Evolutionary conservation across 78 protist species (phyloP), one percentile per base, ranked within the genome.

Genomic region (Isochrysis galbana): DNA sequence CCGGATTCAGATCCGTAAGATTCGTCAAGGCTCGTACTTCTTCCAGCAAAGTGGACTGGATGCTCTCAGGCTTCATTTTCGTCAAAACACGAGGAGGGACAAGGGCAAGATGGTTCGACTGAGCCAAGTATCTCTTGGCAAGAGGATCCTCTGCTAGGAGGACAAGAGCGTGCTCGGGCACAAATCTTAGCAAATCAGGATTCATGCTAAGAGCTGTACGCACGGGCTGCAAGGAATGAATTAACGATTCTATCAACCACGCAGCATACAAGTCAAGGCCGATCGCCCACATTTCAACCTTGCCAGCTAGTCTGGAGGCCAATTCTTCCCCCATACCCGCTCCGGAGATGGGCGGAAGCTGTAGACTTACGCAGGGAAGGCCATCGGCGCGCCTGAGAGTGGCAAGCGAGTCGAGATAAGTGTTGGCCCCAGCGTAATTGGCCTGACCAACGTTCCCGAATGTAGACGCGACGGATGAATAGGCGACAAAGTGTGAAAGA

Each of bases 371-470:
- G 19, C 74, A 61, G 41, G 41, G 88, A 23, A 93, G 29, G 1
- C 94, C 94, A 34, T 0, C 21, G 2, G 82, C 2, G 46, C 90
- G 36, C 29, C 92, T 74, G 2, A 23, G 32, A 0, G 5, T 5
- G 5, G 90, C 93, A 45, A 90, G 90, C 38, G 82, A 42, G 70
- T 93, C 91, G 54, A 93, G 77, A 14, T 4, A 72, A 1, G 74
- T 34, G 84, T 93, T 93, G 41, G 89, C 95, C 0, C 91, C 67
- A 23, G 95, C 54, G 44, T 93, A 93, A 47, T 72, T 54, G 19
- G 93, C 77, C 48, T 93, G 95, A 39, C 93, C 95, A 4, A 72
- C 14, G 74, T 61, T 61, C 22, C 91, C 93, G 22, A 90, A 44
- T n/a, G 77, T 10, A 2, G 93, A 34, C 26, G 91, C 83, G 25